Evolutionary conservation across 2,329 filamentous ascomycete species (phyloP).

Genomic region (Fusarium duplospermum): DNA sequence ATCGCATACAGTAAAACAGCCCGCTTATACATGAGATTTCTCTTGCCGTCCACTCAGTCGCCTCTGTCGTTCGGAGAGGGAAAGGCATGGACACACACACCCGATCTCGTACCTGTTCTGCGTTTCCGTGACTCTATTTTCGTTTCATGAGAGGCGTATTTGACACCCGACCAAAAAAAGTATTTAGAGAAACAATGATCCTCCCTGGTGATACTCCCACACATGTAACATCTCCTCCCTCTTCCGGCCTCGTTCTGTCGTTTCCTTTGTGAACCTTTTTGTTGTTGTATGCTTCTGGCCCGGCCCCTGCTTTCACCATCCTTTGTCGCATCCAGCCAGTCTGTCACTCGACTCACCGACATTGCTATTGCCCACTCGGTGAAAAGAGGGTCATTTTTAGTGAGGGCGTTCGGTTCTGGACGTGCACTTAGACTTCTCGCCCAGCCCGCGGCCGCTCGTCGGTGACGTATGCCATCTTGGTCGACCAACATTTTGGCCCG

Average conservation of each 20-base stretch:
- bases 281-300: neutral
- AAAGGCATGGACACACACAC: slow-evolving; percentile 19
- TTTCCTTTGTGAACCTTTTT: slow-evolving; percentile 15
- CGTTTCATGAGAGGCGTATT: slow-evolving; percentile 9
- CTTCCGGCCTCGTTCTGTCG: slow-evolving; percentile 8
- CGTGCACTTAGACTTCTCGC: slow-evolving; percentile 39
- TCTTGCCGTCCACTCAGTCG: slow-evolving; percentile 13
- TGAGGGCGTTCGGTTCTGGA: slow-evolving; percentile 33
- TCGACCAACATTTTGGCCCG: slow-evolving; percentile 21
- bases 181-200: slow-evolving; percentile 36
- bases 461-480: slow-evolving; percentile 42
- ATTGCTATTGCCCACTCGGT: slow-evolving; percentile 25
- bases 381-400: slow-evolving; percentile 29
- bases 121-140: slow-evolving; percentile 30
- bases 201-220: slow-evolving; percentile 14
- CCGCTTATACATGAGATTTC: slow-evolving; percentile 5
- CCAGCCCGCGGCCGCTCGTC: slow-evolving; percentile 32
- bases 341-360: slow-evolving; percentile 33
- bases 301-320: slow-evolving; percentile 5
- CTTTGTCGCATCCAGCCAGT: slow-evolving; percentile 2
- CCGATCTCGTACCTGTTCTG: slow-evolving; percentile 18
- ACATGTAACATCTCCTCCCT: slow-evolving; percentile 12
- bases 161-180: slow-evolving; percentile 17
- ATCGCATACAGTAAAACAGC: neutral
- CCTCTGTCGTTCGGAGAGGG: slow-evolving; percentile 4